These are phyloP conservation scores for Castanea crenata DNA, from an alignment of 306 rosid species.

Conservation along the genomic window DNA sequence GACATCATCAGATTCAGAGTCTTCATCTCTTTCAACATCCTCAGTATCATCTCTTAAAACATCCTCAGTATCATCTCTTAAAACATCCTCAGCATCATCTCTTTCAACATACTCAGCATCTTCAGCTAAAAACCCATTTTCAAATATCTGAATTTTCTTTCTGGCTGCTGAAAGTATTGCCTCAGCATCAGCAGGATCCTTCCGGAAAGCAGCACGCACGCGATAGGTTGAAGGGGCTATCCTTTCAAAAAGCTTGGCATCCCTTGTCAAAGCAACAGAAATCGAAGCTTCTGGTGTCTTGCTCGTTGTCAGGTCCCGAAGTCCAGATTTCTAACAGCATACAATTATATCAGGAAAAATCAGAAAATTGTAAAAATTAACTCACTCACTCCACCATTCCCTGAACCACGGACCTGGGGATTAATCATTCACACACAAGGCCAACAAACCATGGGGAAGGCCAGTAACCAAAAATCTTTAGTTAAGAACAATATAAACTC, in stretches of 20 bases:
- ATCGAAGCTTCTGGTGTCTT: conserved; percentile 99
- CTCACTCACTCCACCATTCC: background rate
- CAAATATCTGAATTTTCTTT: conserved; percentile 93
- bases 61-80: background rate
- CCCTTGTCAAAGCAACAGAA: conserved; percentile 99
- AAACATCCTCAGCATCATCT: conserved; percentile 1
- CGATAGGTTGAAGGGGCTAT: conserved; percentile 99
- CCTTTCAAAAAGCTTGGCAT: conserved; percentile 95
- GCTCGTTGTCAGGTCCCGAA: conserved; percentile 95
- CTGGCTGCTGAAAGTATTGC: conserved; percentile 86
- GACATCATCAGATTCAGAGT: too few relatives aligned
- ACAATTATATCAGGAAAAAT: conserved; percentile 17
- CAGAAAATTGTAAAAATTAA: conserved; percentile 1
- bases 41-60: conserved; percentile 52
- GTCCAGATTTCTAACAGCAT: conserved; percentile 84
- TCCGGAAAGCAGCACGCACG: conserved; percentile 81
- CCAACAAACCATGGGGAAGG: background rate
- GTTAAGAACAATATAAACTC: conserved; percentile 9
- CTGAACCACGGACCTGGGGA: background rate
- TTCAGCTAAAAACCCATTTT: conserved; percentile 85
- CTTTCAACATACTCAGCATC: conserved; percentile 84
- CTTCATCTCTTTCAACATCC: conserved; percentile 28
- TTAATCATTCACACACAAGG: background rate
- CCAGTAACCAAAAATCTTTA: background rate
- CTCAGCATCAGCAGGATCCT: conserved; percentile 92